Base-by-base conservation (phyloP, 768 basidiomycete genomes). In the Leccinum pellstonianum region DNA sequence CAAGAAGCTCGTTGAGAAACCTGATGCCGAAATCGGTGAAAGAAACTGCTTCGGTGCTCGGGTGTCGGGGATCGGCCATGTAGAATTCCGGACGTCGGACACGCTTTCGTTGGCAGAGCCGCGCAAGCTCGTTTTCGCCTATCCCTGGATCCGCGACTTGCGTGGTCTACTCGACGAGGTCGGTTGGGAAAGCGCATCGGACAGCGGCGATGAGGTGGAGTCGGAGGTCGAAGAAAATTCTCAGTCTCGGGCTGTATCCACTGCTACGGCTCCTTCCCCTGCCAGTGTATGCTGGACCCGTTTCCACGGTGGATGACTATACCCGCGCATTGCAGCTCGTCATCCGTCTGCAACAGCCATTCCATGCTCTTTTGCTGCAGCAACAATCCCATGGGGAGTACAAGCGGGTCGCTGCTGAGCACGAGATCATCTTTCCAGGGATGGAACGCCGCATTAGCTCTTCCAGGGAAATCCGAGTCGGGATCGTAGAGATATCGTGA, bases 111-210 rank as follows among this genome's bases (percentile, higher is more conserved):
- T 43, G 15, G 46, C 0, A 10, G 55, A 60, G 11, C 37, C 55
- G 3, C 52, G 41, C 15, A 55, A 51, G 27, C 23, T 64, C 10
- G 17, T 62, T 50, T 23, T 65, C 15, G 55, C 57, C 10, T 46
- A 59, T 49, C 64, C 64, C 0, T 65, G 64, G 64, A 29, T 65
- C 43, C 56, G 61, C 19, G 54, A 56, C 27, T 29, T 65, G 5
- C 27, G 19, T 2, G 60, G 35, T 15, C 60, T 41, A 10, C 52
- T 37, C 1, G 60, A 58, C 3, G 47, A 38, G 17, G 19, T 4
- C 3, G 37, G 15, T 15, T 27, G 19, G 54, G 35, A 38, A 23
- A 19, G 21, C 14, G 8, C 19, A 7, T 15, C 9, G 0, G 55
- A 54, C 9, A 29, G 25, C 2, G 35, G 19, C 1, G 38, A 51